A percentile compares a stretch with the other conserved stretches of the same genome.
These are phyloP conservation scores for Theobroma grandiflorum DNA, from an alignment of 441 rosid species.

Conservation along the genomic window DNA sequence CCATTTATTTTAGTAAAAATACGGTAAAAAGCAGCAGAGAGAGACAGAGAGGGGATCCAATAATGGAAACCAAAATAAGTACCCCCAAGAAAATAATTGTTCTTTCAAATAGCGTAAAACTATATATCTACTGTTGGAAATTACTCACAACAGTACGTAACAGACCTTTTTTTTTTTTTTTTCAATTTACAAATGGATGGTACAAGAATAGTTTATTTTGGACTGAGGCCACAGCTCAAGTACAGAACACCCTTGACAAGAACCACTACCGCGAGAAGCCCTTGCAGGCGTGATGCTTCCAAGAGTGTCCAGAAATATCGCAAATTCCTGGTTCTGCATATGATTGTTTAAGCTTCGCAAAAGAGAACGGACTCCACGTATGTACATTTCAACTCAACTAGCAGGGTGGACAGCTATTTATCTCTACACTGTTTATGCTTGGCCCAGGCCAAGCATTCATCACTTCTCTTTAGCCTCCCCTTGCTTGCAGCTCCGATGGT, in stretches of 20 bases:
- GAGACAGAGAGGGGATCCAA: no score
- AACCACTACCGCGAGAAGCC: not conserved
- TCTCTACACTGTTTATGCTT: conserved; percentile 14
- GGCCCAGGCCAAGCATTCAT: not conserved
- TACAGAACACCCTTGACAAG: no score
- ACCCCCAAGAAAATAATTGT: no score
- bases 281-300: not conserved
- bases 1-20: no score
- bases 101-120: no score
- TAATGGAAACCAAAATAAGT: no score
- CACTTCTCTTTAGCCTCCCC: not conserved
- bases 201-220: not conserved
- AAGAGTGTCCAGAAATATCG: not conserved
- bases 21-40: no score
- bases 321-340: conserved; percentile 17
- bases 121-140: not conserved
- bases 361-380: not conserved
- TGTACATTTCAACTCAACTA: conserved; percentile 13
- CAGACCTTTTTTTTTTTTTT: not conserved
- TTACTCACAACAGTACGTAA: not conserved
- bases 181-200: conserved; percentile 6
- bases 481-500: not conserved
- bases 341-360: not conserved
- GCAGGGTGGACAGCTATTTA: not conserved
- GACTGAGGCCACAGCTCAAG: not conserved